A percentile compares a stretch with the other conserved stretches of the same genome.
Conservation (phyloP, 2,329 filamentous ascomycete species). For the Verticillium klebahnii region DNA sequence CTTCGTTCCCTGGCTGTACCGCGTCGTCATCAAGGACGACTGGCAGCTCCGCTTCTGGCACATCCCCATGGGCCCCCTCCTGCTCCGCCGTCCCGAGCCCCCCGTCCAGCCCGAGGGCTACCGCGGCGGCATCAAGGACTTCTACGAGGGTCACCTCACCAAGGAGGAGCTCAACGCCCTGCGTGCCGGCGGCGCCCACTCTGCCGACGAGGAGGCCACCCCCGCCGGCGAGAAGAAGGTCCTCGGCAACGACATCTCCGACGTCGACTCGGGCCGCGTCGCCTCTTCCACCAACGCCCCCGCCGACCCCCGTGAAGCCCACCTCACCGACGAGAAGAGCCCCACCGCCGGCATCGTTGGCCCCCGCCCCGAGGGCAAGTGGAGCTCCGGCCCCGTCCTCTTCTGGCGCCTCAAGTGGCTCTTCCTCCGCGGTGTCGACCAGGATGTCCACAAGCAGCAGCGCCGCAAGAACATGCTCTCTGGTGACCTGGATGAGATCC, state of each 20-base stretch:
- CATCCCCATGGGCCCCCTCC: constrained; percentile 41
- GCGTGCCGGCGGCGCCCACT: constrained; percentile 20
- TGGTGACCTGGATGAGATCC: constrained; percentile 48
- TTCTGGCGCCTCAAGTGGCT: constrained; percentile 35
- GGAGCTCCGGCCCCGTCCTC: constrained; percentile 30
- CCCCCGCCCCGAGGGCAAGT: constrained; percentile 28
- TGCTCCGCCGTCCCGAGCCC: constrained; percentile 33
- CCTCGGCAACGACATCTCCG: constrained; percentile 18
- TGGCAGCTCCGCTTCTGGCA: constrained; percentile 50
- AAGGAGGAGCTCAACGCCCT: constrained; percentile 36
- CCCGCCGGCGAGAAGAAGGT: constrained; percentile 22
- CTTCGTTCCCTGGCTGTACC: constrained; percentile 49
- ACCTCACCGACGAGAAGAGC: constrained; percentile 11
- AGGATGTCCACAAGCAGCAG: constrained; percentile 25
- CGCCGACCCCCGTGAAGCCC: background rate
- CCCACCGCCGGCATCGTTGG: constrained; percentile 21
- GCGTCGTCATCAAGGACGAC: constrained; percentile 50
- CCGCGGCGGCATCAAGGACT: constrained; percentile 35
- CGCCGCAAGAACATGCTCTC: constrained; percentile 36
- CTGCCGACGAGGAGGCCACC: constrained; percentile 19
- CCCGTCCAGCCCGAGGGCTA: constrained; percentile 29
- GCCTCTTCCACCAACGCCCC: background rate
- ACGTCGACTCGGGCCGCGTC: constrained; percentile 12
- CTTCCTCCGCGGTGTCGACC: constrained; percentile 36
- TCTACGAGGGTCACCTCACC: constrained; percentile 46